These are phyloP conservation scores for Rhynchospora tenuis DNA, from an alignment of 176 grass and related monocot genomes.

Conservation along the genomic window DNA sequence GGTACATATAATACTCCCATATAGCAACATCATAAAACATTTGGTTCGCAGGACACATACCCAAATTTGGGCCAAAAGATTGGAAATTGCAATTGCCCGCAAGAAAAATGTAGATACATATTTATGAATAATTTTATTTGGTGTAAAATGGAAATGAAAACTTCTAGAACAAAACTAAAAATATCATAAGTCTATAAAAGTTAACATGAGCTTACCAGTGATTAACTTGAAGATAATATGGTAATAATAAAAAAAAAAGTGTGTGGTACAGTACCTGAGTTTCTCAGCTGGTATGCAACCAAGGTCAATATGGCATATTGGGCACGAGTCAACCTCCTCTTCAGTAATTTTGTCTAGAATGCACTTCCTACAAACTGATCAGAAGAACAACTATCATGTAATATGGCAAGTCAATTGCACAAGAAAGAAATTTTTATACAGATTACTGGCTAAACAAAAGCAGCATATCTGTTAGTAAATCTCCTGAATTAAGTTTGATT, in stretches of 20 bases:
- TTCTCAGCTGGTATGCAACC: conserved; percentile 77
- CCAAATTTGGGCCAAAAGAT: background rate
- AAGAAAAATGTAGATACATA: background rate
- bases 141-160: background rate
- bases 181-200: background rate
- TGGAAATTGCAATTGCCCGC: background rate
- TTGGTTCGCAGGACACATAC: background rate
- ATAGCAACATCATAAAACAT: background rate
- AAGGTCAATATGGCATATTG: conserved; percentile 68
- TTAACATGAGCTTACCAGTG: background rate
- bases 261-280: conserved; percentile 44
- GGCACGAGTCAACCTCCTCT: conserved; percentile 59
- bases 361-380: conserved; percentile 82
- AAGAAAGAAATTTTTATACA: background rate
- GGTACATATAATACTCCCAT: background rate
- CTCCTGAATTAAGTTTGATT: background rate
- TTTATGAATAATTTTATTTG: background rate
- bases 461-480: background rate
- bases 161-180: background rate
- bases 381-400: background rate
- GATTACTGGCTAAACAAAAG: background rate
- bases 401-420: background rate
- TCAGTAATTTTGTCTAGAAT: conserved; percentile 82
- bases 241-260: background rate
- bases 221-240: background rate